Conservation (phyloP, 768 basidiomycete genomes). For the Chiua virens region DNA sequence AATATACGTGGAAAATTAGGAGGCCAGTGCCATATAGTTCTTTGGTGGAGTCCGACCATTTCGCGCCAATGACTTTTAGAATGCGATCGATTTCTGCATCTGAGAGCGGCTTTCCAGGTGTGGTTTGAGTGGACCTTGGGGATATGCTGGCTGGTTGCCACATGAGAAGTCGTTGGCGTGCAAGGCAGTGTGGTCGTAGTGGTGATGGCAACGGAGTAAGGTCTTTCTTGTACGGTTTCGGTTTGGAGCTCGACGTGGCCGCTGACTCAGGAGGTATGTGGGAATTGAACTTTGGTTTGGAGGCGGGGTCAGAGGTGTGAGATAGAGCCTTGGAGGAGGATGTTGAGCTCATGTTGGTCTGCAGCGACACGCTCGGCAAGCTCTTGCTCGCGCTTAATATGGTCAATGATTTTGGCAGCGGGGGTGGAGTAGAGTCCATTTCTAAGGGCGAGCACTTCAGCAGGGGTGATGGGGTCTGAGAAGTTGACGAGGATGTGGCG, state of each 20-base stretch:
- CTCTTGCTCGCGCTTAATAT: no score
- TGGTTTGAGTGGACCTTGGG: no score
- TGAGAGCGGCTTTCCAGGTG: neutral
- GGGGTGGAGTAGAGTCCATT: neutral
- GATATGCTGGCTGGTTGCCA: no score
- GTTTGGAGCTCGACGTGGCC: no score
- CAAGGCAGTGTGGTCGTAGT: neutral
- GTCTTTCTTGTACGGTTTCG: neutral
- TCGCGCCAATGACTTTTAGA: constrained; percentile 15
- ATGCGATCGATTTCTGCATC: constrained; percentile 25
- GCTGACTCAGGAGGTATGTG: no score
- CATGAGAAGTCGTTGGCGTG: neutral
- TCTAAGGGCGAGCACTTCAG: neutral
- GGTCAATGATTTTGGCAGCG: neutral
- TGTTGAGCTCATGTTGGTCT: no score
- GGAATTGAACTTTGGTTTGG: no score
- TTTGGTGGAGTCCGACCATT: constrained; percentile 33
- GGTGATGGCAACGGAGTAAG: neutral
- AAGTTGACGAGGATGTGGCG: neutral
- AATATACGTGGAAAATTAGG: constrained; percentile 40
- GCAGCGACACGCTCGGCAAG: no score
- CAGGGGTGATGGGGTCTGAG: neutral
- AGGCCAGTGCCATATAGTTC: constrained; percentile 41
- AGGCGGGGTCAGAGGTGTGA: no score
- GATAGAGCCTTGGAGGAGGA: no score